Evolutionary conservation across 306 rosid species (phyloP), one percentile per base, ranked within the genome.

Genomic region (Vigna trinervia): DNA sequence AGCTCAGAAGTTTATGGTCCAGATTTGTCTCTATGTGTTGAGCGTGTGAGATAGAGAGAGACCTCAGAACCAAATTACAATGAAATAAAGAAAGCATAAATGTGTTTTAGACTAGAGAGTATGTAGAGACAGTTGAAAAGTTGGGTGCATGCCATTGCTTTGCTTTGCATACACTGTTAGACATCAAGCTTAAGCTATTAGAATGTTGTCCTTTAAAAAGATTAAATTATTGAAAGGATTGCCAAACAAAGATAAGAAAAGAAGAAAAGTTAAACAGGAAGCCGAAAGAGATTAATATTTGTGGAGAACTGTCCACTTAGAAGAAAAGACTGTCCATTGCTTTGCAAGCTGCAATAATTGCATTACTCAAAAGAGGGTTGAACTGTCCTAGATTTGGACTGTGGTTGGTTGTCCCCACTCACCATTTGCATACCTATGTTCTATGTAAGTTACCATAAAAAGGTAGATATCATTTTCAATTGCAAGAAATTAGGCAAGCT

Each of bases 131-230:
- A 57, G 71, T 78, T 70, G 51, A 71, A 80, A 78, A 67, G 74
- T 45, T 75, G 69, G 66, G 76, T 57, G 81, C 82, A 62, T 68
- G 79, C 76, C 60, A 59, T 81, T 36, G 75, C 85, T 81, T 87
- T 78, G 75, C 85, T 81, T 86, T 78, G 84, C 88, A 79, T 82
- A 80, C 90, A 84, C 83, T 74, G 54, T 78, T 45, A 66, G 73
- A 78, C 62, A 78, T 57, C 68, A 75, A 38, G 45, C 17, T 71
- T 52, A 15, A 19, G 60, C 34, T 45, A 73, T 53, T 28, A 52
- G 53, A 53, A 41, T n/a, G 78, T 7, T 64, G 60, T 67, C 78
- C 36, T 45, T 68, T 58, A 64, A 34, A 65, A 73, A 43, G 68
- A 71, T 82, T 77, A 82, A 71, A 74, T 48, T 74, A 80, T 48